Evolutionary conservation across 2,329 filamentous ascomycete species (phyloP), one percentile per base, ranked within the genome.

Genomic region (Epichloe amarillans): DNA sequence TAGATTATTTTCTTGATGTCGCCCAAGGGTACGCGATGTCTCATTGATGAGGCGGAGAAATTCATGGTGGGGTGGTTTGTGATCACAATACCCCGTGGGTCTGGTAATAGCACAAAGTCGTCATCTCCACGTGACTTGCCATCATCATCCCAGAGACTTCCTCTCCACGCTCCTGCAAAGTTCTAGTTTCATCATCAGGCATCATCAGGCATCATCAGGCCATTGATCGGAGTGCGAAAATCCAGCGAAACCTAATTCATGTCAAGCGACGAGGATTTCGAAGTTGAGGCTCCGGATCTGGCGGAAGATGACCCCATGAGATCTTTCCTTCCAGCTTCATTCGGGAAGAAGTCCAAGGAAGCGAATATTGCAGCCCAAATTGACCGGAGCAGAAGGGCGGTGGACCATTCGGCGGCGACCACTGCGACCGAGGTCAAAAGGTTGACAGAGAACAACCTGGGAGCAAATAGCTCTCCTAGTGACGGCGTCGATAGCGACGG

Each of bases 351-450:
- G 64, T 76, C 81, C 38, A 83, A 80, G 58, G 79, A 83, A 55
- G 73, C 86, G 58, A 81, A 95, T 66, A 75, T 91, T 56, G 79
- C 82, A 49, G 83, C 83, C 51, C 90, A 95, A 68, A 85, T 97
- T 57, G 82, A 91, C 60, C 79, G 82, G 58, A 86, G 83, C 59
- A 86, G 84, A 63, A 77, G 90, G 63, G 67, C 70, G 48, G 70
- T 60, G 41, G 54, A 57, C 23, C 47, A 46, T 26, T 15, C 51
- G 6, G 15, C 46, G 7, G 11, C 39, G 6, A 15, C 21, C 5
- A 46, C 47, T 7, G 21, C 50, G 6, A 47, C 48, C 14, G 42
- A 52, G 35, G 54, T 52, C 17, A 48, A 50, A 17, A 19, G 54
- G 23, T 58, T 55, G 19, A 50, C 46, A 17, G 50, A 50, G 7